These are phyloP conservation scores for Litchi chinensis DNA, from an alignment of 345 rosid species.

Conservation along the genomic window DNA sequence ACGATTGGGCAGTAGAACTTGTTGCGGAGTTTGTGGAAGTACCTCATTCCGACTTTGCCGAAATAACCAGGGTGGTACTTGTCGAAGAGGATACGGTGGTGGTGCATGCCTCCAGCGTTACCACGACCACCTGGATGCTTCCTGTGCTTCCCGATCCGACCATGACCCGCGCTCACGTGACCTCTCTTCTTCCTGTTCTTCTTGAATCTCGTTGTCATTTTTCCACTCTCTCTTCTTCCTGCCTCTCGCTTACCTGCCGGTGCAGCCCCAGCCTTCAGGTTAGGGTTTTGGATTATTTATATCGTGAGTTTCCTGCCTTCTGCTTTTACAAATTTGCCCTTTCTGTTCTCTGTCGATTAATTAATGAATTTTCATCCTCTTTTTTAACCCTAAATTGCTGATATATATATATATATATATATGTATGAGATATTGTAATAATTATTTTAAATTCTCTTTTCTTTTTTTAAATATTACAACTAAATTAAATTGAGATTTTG, in stretches of 20 bases:
- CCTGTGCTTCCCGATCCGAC: slow-evolving; percentile 47
- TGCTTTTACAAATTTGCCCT: slow-evolving; percentile 25
- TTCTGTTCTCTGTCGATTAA: not conserved
- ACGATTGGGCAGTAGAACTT: slow-evolving; percentile 44
- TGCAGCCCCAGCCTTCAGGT: not conserved
- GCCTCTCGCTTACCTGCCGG: not conserved
- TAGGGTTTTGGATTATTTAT: slow-evolving; percentile 12
- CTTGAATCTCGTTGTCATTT: slow-evolving; percentile 61
- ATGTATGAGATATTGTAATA: too few species aligned
- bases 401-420: too few species aligned
- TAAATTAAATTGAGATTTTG: too few species aligned
- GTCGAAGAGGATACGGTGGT: slow-evolving; percentile 50
- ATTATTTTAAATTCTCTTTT: too few species aligned
- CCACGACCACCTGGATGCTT: slow-evolving; percentile 51
- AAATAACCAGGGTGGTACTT: slow-evolving; percentile 50
- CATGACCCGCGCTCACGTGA: slow-evolving; percentile 49
- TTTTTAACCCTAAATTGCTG: too few species aligned
- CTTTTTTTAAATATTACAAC: too few species aligned
- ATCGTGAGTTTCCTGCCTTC: not conserved
- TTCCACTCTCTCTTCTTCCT: not conserved
- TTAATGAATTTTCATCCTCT: too few species aligned
- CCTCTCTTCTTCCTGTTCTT: slow-evolving; percentile 63
- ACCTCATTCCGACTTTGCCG: slow-evolving; percentile 50
- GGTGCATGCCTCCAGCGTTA: slow-evolving; percentile 49
- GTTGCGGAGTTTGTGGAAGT: slow-evolving; percentile 45